Evolutionary conservation across 2,329 filamentous ascomycete species (phyloP), one percentile per base, ranked within the genome.

Genomic region (Dothiorella sarmentorum): DNA sequence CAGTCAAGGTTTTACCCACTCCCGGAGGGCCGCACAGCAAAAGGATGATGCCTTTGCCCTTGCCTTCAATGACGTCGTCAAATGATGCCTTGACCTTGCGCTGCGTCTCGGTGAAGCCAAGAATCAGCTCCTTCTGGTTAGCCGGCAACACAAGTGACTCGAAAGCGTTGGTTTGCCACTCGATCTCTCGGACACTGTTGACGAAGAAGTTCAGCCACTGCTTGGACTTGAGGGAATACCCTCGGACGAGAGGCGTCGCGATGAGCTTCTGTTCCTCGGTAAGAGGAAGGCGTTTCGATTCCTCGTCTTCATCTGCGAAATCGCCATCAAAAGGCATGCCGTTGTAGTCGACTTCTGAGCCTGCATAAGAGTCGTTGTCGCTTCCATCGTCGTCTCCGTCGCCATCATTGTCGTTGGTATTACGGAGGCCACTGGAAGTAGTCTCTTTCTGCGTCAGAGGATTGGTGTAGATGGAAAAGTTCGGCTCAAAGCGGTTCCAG

Each of bases 31-130:
- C 80, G 45, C 69, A 72, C 6, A 81, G 72, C 3, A 81, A 73
- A 52, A 81, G 67, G 52, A 81, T 78, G 38, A 80, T 71, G 7
- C 80, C 79, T 26, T 73, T 71, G n/a, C 79, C 80, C 63, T 82
- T 82, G 22, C 79, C 80, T 26, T 76, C 71, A 11, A 83, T 77
- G 17, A 82, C 69, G 61, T 82, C 79, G 63, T 81, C 78, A 62
- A 81, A 80, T 63, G 63, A 77, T 53, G 65, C 63, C 29, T 63
- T 63, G 75, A 60, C 77, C 72, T 63, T 59, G n/a, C 59, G 44
- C 44, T 80, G 76, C 7, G 72, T 73, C 20, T 75, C 71, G 10
- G 76, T 75, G 63, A 81, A 73, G 5, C 76, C 76, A 3, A 79
- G 70, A 45, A 82, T 75, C 22, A 81, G 65, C 20, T 77, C 69